These are phyloP conservation scores for Alternaria metachromatica DNA, from an alignment of 2,329 filamentous ascomycete genomes.

Conservation along the genomic window DNA sequence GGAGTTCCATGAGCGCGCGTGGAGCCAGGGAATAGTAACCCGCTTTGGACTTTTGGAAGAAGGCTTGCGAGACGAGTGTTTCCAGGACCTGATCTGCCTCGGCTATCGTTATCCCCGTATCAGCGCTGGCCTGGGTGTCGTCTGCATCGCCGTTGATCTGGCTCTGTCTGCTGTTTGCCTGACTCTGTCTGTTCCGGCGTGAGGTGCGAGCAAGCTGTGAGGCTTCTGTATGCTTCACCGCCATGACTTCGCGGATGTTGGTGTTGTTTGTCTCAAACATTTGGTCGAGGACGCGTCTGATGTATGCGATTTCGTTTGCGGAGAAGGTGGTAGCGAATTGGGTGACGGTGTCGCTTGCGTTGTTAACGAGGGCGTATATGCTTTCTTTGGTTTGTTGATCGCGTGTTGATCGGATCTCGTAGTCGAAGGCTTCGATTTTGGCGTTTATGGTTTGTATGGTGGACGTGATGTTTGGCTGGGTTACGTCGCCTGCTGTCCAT, in stretches of 20 bases:
- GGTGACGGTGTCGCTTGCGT: slow-evolving; percentile 80
- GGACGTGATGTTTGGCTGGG: slow-evolving; percentile 68
- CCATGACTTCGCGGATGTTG: slow-evolving; percentile 79
- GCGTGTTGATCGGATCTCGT: slow-evolving; percentile 78
- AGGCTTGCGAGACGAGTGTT: slow-evolving; percentile 77
- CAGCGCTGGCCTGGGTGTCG: slow-evolving; percentile 50
- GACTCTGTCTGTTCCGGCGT: slow-evolving; percentile 36
- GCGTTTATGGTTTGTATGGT: slow-evolving; percentile 75
- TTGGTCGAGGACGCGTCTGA: slow-evolving; percentile 84
- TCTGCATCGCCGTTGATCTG: slow-evolving; percentile 45
- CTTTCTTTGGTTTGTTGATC: slow-evolving; percentile 71
- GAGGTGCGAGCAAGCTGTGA: slow-evolving; percentile 66
- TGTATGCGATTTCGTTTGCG: slow-evolving; percentile 85
- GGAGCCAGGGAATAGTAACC: slow-evolving; percentile 80
- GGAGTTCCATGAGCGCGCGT: slow-evolving; percentile 82
- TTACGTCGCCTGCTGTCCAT: slow-evolving; percentile 68
- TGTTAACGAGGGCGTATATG: slow-evolving; percentile 88
- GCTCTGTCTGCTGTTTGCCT: slow-evolving; percentile 30
- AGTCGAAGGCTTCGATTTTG: slow-evolving; percentile 79
- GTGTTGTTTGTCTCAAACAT: slow-evolving; percentile 94
- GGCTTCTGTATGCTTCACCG: slow-evolving; percentile 79
- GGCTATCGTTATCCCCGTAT: slow-evolving; percentile 68
- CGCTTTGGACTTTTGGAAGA: slow-evolving; percentile 76
- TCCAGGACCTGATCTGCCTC: slow-evolving; percentile 78
- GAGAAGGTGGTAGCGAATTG: slow-evolving; percentile 84